Conservation (phyloP, 371 early-diverging fungal genomes). For the Mortierella sp. region DNA sequence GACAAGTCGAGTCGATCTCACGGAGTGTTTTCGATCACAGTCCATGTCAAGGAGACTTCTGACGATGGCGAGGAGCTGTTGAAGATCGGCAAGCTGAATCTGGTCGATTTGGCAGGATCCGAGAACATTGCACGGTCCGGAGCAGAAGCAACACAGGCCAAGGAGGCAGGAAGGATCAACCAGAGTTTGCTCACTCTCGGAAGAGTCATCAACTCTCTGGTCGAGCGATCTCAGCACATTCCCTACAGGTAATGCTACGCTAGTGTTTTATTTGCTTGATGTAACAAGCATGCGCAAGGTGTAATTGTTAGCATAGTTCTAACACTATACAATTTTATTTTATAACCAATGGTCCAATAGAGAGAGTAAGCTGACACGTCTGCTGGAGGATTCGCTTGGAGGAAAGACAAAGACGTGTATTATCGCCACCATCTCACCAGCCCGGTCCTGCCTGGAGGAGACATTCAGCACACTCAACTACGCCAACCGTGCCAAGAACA, state of each 20-base stretch:
- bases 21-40: constrained; percentile 92
- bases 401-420: constrained; percentile 96
- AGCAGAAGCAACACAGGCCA: constrained; percentile 87
- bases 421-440: constrained; percentile 94
- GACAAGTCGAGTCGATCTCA: constrained; percentile 95
- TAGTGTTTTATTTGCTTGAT: background rate
- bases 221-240: constrained; percentile 82
- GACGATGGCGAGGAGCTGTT: constrained; percentile 86
- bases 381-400: constrained; percentile 96
- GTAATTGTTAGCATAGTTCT: background rate
- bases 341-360: constrained; percentile 55
- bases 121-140: constrained; percentile 95
- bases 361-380: constrained; percentile 94
- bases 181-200: constrained; percentile 93
- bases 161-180: constrained; percentile 95
- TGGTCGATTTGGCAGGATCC: constrained; percentile 99
- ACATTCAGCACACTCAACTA: constrained; percentile 95
- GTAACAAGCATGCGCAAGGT: background rate
- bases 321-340: background rate
- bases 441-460: constrained; percentile 85
- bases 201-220: constrained; percentile 92
- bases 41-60: constrained; percentile 84
- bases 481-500: constrained; percentile 94
- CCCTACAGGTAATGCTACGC: constrained; percentile 81
- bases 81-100: constrained; percentile 92